Conservation (phyloP, 2,329 filamentous ascomycete species). For the Ceratocystis lukuohia region DNA sequence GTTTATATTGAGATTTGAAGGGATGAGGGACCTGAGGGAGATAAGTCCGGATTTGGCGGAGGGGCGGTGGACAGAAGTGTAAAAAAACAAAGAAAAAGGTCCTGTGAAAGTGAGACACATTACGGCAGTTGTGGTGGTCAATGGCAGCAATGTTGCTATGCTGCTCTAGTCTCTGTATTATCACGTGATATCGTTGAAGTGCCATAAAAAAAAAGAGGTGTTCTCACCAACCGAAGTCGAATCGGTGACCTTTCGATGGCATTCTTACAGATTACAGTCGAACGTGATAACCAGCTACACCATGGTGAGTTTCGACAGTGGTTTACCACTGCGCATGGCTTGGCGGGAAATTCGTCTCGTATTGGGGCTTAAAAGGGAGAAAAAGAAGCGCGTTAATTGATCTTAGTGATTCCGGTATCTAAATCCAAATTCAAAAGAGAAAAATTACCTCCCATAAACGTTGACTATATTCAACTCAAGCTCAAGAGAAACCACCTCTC, state of each 20-base stretch:
- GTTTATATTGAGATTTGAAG: neutral
- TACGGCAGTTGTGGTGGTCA: too few species aligned
- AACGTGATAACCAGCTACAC: conserved; percentile 20
- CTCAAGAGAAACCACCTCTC: too few species aligned
- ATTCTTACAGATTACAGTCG: conserved; percentile 17
- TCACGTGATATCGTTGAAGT: neutral
- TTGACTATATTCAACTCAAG: too few species aligned
- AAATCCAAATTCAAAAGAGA: too few species aligned
- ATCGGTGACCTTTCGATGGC: conserved; percentile 18
- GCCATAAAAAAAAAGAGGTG: neutral
- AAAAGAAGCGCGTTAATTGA: neutral
- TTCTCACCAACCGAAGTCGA: conserved; percentile 19
- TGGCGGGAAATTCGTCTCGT: neutral
- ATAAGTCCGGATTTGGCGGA: too few species aligned
- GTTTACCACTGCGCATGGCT: conserved; percentile 17
- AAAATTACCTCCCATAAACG: too few species aligned
- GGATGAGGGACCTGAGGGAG: neutral
- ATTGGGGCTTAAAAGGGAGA: neutral
- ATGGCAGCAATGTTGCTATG: too few species aligned
- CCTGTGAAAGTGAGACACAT: too few species aligned
- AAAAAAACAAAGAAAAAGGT: too few species aligned
- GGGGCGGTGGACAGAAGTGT: too few species aligned
- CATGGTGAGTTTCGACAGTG: conserved; percentile 19
- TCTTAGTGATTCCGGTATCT: too few species aligned
- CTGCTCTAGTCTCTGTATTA: too few species aligned